A percentile compares a stretch with the other conserved stretches of the same genome.
These are phyloP conservation scores for Metschnikowia aberdeeniae DNA, from an alignment of 805 yeast genomes.

Conservation along the genomic window DNA sequence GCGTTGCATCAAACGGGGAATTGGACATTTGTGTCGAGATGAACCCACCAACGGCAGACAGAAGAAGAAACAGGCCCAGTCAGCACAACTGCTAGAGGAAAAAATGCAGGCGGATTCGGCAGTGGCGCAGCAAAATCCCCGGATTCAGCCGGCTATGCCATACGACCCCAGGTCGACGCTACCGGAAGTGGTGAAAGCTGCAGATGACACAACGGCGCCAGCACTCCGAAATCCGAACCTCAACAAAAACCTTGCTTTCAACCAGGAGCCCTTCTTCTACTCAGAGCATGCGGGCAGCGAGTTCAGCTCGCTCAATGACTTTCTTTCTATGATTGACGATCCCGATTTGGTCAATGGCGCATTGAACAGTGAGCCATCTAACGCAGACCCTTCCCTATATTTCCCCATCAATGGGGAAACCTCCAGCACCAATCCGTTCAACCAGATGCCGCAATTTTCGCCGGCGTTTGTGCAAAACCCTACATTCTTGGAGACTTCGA, in stretches of 20 bases:
- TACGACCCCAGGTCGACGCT: neutral
- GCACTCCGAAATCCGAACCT: slow-evolving; percentile 23
- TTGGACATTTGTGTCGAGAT: slow-evolving; percentile 82
- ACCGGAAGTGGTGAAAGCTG: neutral
- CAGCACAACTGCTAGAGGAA: neutral
- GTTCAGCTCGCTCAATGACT: slow-evolving; percentile 84
- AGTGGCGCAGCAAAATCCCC: neutral
- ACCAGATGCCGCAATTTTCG: slow-evolving; percentile 27
- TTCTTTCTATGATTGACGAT: slow-evolving; percentile 85
- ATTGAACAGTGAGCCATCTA: slow-evolving; percentile 20
- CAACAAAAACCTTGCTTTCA: slow-evolving; percentile 39
- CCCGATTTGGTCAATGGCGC: slow-evolving; percentile 59
- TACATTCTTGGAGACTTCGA: slow-evolving; percentile 5
- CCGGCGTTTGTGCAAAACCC: slow-evolving; percentile 16
- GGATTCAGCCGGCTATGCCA: neutral
- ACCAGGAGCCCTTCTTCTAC: slow-evolving; percentile 74
- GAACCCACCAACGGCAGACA: slow-evolving; percentile 50
- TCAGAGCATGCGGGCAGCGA: slow-evolving; percentile 93
- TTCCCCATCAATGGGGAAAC: slow-evolving; percentile 13
- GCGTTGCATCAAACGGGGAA: slow-evolving; percentile 80
- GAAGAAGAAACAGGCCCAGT: slow-evolving; percentile 25
- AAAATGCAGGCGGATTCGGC: neutral
- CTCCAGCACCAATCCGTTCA: slow-evolving; percentile 9
- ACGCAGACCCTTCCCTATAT: slow-evolving; percentile 14
- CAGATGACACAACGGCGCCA: neutral